phyloP scores from a whole-genome alignment of 495 filamentous ascomycete genomes.

The Xylaria curta region DNA sequence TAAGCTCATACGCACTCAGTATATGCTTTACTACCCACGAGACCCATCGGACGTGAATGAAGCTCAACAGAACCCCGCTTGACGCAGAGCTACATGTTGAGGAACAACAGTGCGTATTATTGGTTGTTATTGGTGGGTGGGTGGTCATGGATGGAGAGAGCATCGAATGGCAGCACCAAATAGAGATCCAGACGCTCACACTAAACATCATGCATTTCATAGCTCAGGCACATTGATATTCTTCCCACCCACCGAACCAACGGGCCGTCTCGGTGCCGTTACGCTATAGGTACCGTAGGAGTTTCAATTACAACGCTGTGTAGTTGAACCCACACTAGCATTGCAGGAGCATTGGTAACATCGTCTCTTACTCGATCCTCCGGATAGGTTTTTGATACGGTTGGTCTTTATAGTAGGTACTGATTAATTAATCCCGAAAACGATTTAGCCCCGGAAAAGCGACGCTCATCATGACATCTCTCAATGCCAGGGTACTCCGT shows the following conservation, averaged over 20 bases:
- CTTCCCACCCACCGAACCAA: conserved; percentile 10
- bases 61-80: conserved; percentile 22
- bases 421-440: neutral
- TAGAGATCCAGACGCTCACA: conserved; percentile 17
- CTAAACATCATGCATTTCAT: conserved; percentile 13
- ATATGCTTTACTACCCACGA: conserved; percentile 6
- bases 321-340: conserved; percentile 15
- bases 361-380: neutral
- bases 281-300: conserved; percentile 20
- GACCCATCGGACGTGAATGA: conserved; percentile 11
- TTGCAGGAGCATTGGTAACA: conserved; percentile 16
- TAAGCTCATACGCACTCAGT: conserved; percentile 13
- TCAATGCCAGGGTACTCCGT: neutral
- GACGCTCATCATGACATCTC: neutral
- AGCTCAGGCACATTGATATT: conserved; percentile 21
- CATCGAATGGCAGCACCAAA: conserved; percentile 5
- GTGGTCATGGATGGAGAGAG: conserved; percentile 15
- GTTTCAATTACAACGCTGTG: conserved; percentile 21
- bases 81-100: conserved; percentile 11
- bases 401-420: neutral
- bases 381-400: neutral
- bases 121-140: conserved; percentile 12
- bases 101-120: conserved; percentile 3
- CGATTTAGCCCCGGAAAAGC: neutral
- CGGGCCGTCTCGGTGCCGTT: conserved; percentile 24